phyloP scores from a whole-genome alignment of 2,329 filamentous ascomycete species.

The Metarhizium humberi region DNA sequence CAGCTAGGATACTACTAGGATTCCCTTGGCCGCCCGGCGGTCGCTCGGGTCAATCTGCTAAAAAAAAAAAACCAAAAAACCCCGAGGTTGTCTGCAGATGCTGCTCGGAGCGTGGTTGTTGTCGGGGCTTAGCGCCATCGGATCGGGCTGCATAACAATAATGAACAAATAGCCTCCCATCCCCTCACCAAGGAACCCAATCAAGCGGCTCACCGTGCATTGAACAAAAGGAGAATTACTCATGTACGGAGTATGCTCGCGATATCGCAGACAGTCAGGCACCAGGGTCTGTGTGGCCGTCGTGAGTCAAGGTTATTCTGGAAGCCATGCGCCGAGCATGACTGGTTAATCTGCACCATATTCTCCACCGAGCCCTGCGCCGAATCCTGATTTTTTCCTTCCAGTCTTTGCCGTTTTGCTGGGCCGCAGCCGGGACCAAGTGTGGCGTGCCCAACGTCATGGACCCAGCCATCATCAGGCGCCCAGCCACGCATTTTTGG shows the following conservation, averaged over 20 bases:
- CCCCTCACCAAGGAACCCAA: background rate
- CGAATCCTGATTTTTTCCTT: background rate
- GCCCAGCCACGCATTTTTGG: background rate
- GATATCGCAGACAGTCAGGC: background rate
- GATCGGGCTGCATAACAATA: background rate
- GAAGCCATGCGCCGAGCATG: background rate
- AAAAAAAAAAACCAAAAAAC: no score
- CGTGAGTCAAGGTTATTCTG: background rate
- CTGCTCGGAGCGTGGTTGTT: no score
- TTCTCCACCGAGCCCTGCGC: background rate
- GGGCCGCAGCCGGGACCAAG: background rate
- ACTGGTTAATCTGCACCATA: background rate
- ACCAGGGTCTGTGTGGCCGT: background rate
- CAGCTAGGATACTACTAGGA: no score
- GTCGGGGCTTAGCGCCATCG: no score
- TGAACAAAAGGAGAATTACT: background rate
- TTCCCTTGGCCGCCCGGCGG: no score
- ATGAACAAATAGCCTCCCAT: background rate
- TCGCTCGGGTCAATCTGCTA: no score
- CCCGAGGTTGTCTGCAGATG: no score
- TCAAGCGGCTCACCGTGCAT: background rate
- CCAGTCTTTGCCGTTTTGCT: background rate
- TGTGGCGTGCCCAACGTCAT: background rate
- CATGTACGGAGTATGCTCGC: no score
- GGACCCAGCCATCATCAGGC: slow-evolving; percentile 1